A percentile compares a stretch with the other conserved stretches of the same genome.
Conservation (phyloP, 1,284 basidiomycete genomes). For the Cryptococcus wingfieldii region DNA sequence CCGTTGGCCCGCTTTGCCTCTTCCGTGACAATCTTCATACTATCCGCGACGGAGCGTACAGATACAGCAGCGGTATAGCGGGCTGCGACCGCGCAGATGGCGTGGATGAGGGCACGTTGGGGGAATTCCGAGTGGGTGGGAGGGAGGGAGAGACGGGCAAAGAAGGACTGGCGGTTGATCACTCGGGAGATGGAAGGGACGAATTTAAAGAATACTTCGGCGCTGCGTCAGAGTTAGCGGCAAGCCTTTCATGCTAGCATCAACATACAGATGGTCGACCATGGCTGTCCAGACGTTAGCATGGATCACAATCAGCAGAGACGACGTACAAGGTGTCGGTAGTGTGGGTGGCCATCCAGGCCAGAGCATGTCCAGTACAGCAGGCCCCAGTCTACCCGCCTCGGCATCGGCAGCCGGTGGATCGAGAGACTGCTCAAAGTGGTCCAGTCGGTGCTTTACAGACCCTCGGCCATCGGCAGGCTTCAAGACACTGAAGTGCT, state of each 20-base stretch:
- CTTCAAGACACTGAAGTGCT: not conserved
- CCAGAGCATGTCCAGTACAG: conserved; percentile 34
- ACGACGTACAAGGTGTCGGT: conserved; percentile 31
- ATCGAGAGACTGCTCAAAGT: not conserved
- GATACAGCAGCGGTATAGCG: conserved; percentile 38
- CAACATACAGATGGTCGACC: conserved; percentile 41
- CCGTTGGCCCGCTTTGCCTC: conserved; percentile 8
- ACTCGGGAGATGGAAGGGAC: conserved; percentile 42
- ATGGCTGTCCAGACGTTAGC: conserved; percentile 17
- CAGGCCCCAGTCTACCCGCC: conserved; percentile 22
- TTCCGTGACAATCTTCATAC: conserved; percentile 13
- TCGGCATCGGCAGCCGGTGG: conserved; percentile 11
- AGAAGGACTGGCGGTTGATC: conserved; percentile 42
- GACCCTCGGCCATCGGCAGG: not conserved
- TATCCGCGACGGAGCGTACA: conserved; percentile 19
- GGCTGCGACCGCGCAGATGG: conserved; percentile 47
- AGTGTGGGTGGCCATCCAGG: conserved; percentile 44
- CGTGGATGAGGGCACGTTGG: conserved; percentile 47
- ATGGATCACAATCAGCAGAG: not conserved
- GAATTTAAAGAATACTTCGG: conserved; percentile 42
- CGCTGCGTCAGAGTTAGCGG: conserved; percentile 14
- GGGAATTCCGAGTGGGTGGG: conserved; percentile 49
- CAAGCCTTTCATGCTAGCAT: not conserved
- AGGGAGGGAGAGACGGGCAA: conserved; percentile 45
- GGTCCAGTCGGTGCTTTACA: too few species aligned